phyloP scores from a whole-genome alignment of 1,284 basidiomycete genomes.

The Macrocystidia cucumis region DNA sequence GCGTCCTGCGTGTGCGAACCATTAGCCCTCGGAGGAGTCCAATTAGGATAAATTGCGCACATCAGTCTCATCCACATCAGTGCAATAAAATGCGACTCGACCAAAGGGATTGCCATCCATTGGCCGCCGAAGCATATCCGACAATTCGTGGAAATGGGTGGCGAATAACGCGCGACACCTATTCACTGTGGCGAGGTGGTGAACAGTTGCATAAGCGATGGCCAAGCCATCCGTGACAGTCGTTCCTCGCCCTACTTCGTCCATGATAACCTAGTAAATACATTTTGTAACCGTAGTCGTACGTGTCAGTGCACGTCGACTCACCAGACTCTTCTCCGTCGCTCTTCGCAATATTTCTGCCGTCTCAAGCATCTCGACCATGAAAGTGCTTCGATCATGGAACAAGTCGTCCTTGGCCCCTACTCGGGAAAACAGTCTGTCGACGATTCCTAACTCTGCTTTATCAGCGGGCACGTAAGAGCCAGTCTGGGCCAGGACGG shows the following conservation, averaged over 20 bases:
- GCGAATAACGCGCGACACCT: constrained; percentile 86
- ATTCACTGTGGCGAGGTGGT: constrained; percentile 74
- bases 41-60: constrained; percentile 33
- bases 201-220: constrained; percentile 87
- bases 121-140: constrained; percentile 62
- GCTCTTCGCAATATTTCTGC: constrained; percentile 79
- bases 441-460: constrained; percentile 81
- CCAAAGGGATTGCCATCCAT: constrained; percentile 33
- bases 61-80: constrained; percentile 71
- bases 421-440: constrained; percentile 90
- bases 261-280: constrained; percentile 79
- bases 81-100: constrained; percentile 81
- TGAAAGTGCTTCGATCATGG: constrained; percentile 89
- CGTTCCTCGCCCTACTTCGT: constrained; percentile 95
- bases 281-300: not conserved
- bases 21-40: constrained; percentile 1
- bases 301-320: constrained; percentile 12
- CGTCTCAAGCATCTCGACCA: constrained; percentile 88
- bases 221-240: constrained; percentile 89
- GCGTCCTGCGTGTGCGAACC: constrained; percentile 39
- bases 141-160: constrained; percentile 94
- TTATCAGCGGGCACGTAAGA: constrained; percentile 87
- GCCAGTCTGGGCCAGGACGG: constrained; percentile 89
- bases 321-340: constrained; percentile 72
- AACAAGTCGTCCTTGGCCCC: constrained; percentile 96